Evolutionary conservation across 83 land plant species (phyloP), one percentile per base, ranked within the genome.

Genomic region (Picea abies): DNA sequence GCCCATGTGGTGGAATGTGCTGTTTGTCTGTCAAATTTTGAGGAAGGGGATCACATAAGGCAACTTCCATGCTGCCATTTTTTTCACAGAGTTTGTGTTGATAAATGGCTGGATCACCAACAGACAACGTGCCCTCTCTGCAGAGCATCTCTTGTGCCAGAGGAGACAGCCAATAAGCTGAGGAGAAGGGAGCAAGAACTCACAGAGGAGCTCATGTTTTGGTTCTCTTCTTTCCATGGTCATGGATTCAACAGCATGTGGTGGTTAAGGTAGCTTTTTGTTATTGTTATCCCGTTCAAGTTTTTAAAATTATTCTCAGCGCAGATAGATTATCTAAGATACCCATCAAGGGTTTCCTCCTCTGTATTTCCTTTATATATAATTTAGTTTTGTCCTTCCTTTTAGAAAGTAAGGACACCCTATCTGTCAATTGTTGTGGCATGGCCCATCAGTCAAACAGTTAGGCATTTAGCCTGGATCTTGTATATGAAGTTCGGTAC

Each of bases 41-140:
- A 84, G 47, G 88, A 84, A 8, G 88, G 82, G 49, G 92, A 88
- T 22, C 75, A 76, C 35, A 67, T 86, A 14, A 82, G 92, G 82
- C 68, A 82, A 63, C 63, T 90, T 66, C 41, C 64, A 6, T 90
- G 92, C 86, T 66, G 67, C n/a, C 92, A 90, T 72, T 67, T 80
- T 0, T 90, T 88, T 71, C 92, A 90, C 79, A 85, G 52, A 72
- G 76, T 37, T 35, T 90, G 90, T 60, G 62, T 90, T 61, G 92
- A 88, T 73, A 32, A 56, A 37, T 90, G 92, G 92, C 78, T 90
- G 47, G 81, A 82, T 35, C 88, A 80, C n/a, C 75, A 78, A 44
- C 64, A 70, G 63, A 78, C 84, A 14, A 88, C 88, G 1, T 90
- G 92, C 32, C 92, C 92, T 2, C 73, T 88, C 3, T 87, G 92